Percentiles rank a stretch among this genome's conserved stretches.
Evolutionary conservation across 768 basidiomycete species (phyloP).

Genomic region (Hemileccinum rubropunctum): DNA sequence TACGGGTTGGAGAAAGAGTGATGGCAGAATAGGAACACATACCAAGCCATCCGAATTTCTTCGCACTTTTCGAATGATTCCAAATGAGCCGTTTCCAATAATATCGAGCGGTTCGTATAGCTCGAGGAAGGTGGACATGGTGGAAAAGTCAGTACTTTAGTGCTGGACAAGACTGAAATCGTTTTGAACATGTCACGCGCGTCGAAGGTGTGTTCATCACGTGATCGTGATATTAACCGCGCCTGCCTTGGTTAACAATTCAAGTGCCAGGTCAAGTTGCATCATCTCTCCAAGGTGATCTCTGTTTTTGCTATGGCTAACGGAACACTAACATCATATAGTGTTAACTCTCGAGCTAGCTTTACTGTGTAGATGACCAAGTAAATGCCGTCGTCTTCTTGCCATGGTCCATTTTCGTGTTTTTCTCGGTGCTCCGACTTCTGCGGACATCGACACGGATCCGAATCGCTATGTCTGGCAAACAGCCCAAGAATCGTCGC

Average conservation of each 20-base stretch:
- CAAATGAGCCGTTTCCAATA: slow-evolving; percentile 97
- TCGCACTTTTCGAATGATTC: slow-evolving; percentile 93
- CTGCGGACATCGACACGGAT: slow-evolving; percentile 35
- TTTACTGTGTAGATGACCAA: too few species aligned
- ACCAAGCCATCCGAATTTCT: slow-evolving; percentile 82
- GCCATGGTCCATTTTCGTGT: slow-evolving; percentile 41
- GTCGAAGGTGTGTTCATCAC: slow-evolving; percentile 12
- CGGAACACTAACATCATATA: too few species aligned
- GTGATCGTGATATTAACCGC: slow-evolving; percentile 30
- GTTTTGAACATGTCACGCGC: slow-evolving; percentile 29
- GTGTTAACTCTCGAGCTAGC: too few species aligned
- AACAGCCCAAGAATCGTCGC: slow-evolving; percentile 33
- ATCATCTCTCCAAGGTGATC: too few species aligned
- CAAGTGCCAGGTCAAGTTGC: too few species aligned
- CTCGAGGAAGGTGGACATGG: slow-evolving; percentile 53
- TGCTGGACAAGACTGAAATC: slow-evolving; percentile 22
- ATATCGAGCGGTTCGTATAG: slow-evolving; percentile 86
- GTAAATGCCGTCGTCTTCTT: too few species aligned
- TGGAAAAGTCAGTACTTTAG: neutral
- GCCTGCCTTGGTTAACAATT: too few species aligned
- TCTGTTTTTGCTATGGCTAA: too few species aligned
- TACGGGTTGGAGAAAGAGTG: neutral
- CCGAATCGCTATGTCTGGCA: slow-evolving; percentile 44
- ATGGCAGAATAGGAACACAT: slow-evolving; percentile 32
- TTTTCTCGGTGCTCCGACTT: slow-evolving; percentile 48